These are phyloP conservation scores for Dactylis glomerata DNA, from an alignment of 176 grass and related monocot genomes.

Conservation along the genomic window DNA sequence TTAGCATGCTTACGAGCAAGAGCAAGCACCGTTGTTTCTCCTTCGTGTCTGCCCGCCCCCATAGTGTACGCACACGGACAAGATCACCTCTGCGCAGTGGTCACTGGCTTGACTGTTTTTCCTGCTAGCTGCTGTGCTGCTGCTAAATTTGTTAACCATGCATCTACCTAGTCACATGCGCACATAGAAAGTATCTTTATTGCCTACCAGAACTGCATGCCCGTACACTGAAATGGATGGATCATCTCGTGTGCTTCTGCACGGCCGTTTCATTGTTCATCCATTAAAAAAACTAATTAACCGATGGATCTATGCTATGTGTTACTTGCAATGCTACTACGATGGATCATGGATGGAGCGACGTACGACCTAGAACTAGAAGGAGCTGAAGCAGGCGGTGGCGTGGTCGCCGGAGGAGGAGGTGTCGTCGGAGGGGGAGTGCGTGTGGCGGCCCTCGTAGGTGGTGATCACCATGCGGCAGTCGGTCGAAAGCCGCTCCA, in stretches of 20 bases:
- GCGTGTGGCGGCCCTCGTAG: conserved; percentile 92
- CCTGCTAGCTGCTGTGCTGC: not conserved
- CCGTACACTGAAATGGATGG: not conserved
- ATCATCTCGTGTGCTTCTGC: conserved; percentile 5
- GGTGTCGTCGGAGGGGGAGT: conserved; percentile 71
- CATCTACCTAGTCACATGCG: not conserved
- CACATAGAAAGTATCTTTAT: not conserved
- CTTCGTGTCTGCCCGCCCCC: not conserved
- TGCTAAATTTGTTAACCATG: not conserved
- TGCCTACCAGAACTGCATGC: not conserved
- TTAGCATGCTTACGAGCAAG: not conserved
- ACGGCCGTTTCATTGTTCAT: not conserved
- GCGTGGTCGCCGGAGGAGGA: conserved; percentile 63
- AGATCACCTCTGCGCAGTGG: not conserved
- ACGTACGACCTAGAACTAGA: too few relatives aligned
- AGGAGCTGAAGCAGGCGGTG: conserved; percentile 71
- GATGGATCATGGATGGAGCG: not conserved
- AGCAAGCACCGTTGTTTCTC: not conserved
- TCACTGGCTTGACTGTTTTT: not conserved
- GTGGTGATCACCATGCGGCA: conserved; percentile 98
- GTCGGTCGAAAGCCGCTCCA: conserved; percentile 88
- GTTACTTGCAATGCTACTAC: not conserved
- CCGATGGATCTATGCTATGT: not conserved
- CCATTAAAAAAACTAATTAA: not conserved
- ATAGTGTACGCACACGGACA: not conserved